Conservation (phyloP, 306 rosid genomes). For the Datisca glomerata region DNA sequence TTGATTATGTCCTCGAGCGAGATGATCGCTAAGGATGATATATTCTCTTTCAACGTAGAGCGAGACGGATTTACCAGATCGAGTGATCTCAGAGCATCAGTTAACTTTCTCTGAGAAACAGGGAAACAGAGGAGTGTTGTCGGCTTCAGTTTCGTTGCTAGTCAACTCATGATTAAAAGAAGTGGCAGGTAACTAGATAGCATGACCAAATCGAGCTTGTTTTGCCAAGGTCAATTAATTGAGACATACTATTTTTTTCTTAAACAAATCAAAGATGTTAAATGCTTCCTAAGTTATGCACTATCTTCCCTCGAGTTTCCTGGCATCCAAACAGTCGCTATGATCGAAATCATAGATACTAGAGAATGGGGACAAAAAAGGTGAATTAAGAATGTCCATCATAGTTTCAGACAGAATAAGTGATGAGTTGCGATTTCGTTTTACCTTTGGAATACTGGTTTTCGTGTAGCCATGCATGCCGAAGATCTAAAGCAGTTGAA, state of each 20-base stretch:
- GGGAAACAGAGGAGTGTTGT: neutral
- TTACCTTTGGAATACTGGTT: constrained; percentile 42
- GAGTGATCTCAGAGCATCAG: constrained; percentile 37
- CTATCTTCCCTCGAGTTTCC: no score
- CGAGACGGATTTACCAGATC: constrained; percentile 41
- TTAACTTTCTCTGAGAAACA: constrained; percentile 23
- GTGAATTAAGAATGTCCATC: neutral
- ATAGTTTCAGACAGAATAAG: neutral
- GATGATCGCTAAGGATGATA: constrained; percentile 26
- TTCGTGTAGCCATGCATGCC: constrained; percentile 66
- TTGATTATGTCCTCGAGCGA: constrained; percentile 32
- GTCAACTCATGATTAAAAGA: no score
- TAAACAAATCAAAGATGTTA: no score
- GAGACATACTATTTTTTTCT: no score
- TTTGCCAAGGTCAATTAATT: no score
- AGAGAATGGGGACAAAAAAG: neutral
- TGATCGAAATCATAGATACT: no score
- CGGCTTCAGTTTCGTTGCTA: neutral
- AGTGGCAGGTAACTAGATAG: neutral
- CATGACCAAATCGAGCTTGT: neutral
- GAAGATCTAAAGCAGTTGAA: constrained; percentile 47
- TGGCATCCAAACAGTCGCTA: no score
- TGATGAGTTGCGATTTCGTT: neutral
- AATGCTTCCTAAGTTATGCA: no score
- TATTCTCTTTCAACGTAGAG: constrained; percentile 39